phyloP scores from a whole-genome alignment of 2,329 filamentous ascomycete genomes.

The Blastomyces percursus region DNA sequence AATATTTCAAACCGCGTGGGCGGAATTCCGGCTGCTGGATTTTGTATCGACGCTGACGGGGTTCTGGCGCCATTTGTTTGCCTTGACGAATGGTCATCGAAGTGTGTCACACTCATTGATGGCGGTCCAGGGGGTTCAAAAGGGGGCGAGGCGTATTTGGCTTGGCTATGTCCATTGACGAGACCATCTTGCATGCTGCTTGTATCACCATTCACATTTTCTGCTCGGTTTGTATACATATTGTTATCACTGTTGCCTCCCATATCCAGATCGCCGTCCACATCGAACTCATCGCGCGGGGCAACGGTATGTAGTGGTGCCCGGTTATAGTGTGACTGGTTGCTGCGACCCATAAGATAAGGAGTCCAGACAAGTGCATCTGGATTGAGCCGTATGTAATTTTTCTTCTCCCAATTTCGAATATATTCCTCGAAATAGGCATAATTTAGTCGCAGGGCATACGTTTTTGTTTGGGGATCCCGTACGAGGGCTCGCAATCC shows the following conservation, averaged over 20 bases:
- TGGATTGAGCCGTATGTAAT: slow-evolving; percentile 73
- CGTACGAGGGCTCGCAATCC: slow-evolving; percentile 78
- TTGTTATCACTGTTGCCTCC: slow-evolving; percentile 8
- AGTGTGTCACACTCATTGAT: slow-evolving; percentile 23
- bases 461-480: slow-evolving; percentile 77
- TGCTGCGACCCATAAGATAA: slow-evolving; percentile 87
- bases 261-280: slow-evolving; percentile 18
- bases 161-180: slow-evolving; percentile 5
- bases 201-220: slow-evolving; percentile 6
- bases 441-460: slow-evolving; percentile 79
- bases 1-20: slow-evolving; percentile 35
- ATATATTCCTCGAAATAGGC: slow-evolving; percentile 81
- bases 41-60: slow-evolving; percentile 12
- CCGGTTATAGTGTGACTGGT: slow-evolving; percentile 70
- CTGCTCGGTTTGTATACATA: slow-evolving; percentile 7
- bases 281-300: slow-evolving; percentile 62
- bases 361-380: slow-evolving; percentile 85
- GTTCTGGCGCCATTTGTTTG: slow-evolving; percentile 21
- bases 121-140: slow-evolving; percentile 16
- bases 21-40: slow-evolving; percentile 29
- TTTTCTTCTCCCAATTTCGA: slow-evolving; percentile 76
- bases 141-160: slow-evolving; percentile 3
- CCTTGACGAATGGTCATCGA: slow-evolving; percentile 11
- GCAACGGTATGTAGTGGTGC: slow-evolving; percentile 79
- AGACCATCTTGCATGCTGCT: slow-evolving; percentile 1